Evolutionary conservation across 2,329 filamentous ascomycete species (phyloP).

Genomic region (Fusarium stilboides): DNA sequence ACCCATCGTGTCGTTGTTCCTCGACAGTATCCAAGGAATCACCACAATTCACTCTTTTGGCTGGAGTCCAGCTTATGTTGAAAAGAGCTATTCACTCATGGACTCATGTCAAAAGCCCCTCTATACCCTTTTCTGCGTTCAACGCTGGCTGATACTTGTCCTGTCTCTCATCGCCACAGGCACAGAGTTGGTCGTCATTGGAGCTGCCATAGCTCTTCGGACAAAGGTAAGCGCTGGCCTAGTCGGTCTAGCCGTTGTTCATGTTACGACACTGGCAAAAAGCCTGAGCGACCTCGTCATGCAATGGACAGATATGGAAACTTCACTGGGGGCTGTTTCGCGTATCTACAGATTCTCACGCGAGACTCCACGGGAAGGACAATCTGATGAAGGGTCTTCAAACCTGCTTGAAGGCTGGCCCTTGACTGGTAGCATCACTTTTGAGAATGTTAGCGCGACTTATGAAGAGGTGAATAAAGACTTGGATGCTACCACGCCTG

Average conservation of each 20-base stretch:
- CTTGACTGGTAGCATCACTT: not conserved
- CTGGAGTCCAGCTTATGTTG: not conserved
- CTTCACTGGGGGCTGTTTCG: conserved; percentile 4
- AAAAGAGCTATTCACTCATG: not conserved
- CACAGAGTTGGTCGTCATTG: conserved; percentile 4
- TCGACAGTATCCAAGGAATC: conserved; percentile 5
- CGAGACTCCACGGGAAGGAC: not conserved
- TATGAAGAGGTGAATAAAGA: not conserved
- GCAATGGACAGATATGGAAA: conserved; percentile 17
- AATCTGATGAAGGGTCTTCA: not conserved
- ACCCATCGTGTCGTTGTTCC: conserved; percentile 4
- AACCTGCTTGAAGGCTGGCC: not conserved
- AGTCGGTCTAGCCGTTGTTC: conserved; percentile 4
- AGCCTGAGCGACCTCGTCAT: conserved; percentile 6
- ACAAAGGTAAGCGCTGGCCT: conserved; percentile 3
- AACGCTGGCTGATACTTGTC: conserved; percentile 9
- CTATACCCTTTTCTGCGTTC: conserved; percentile 7
- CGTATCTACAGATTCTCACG: conserved; percentile 8
- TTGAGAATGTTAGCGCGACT: conserved; percentile 9
- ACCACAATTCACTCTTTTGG: conserved; percentile 7
- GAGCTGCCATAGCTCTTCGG: not conserved
- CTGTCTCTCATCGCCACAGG: conserved; percentile 8
- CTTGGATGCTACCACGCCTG: not conserved
- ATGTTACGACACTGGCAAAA: conserved; percentile 6
- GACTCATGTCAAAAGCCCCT: conserved; percentile 5